Evolutionary conservation across 805 yeast genomes (phyloP), one percentile per base, ranked within the genome.

Genomic region (Tetrapisispora iriomotensis): DNA sequence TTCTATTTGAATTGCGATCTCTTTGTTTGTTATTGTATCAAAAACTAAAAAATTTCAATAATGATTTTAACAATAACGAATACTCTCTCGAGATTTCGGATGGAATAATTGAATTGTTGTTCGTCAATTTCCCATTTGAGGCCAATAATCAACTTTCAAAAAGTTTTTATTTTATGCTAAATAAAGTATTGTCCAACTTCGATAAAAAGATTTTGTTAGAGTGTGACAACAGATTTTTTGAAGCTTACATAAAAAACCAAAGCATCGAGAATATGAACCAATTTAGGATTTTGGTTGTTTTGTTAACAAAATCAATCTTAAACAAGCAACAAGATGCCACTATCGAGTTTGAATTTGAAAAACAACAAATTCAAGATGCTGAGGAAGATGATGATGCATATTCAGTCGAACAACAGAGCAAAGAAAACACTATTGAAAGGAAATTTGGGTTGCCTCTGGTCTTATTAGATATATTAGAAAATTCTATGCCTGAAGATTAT

Each of bases 331-430:
- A 78, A 48, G 75, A 72, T 17, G 53, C 70, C 25, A 80, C 79
- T 2, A 69, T 82, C 36, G 86, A 81, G 37, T 72, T 67, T 45
- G 79, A 79, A 41, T 62, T 82, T 37, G 59, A 54, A 22, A 74
- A 70, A 34, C 60, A 70, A n/a, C 60, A 54, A 12, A 42, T 2
- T 42, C 47, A 45, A 3, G 60, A 50, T 2, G 59, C 47, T 4
- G 23, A 15, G 5, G 49, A 49, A 3, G 48, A 37, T 7, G 56
- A 42, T n/a, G 28, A 41, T 13, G 23, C 23, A n/a, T 51, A 39
- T 21, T 31, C 36, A 19, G 49, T 36, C n/a, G 42, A 34, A 7
- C 44, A 42, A 3, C n/a, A 24, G 8, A 7, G 15, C 9, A 33
- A 14, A 17, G 17, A 33, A 23, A 15, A 22, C 3, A 33, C 10